A percentile compares a stretch with the other conserved stretches of the same genome.
These are phyloP conservation scores for Porphyra umbilicalis DNA, from an alignment of 31 red algal genomes.

Conservation along the genomic window DNA sequence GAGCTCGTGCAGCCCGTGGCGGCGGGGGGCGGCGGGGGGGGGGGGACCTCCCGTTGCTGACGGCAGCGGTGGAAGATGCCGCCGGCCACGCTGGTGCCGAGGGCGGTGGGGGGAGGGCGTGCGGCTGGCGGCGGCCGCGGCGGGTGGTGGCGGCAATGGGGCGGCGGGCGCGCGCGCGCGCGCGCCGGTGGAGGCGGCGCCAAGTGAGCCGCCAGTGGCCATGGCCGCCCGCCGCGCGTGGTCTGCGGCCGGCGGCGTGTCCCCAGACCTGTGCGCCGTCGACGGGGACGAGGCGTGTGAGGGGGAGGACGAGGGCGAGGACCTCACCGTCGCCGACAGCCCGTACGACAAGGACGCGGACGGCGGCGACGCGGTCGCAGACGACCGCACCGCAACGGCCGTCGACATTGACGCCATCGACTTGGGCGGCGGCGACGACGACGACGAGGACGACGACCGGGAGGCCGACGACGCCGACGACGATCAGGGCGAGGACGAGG, in stretches of 20 bases:
- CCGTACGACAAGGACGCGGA: not conserved
- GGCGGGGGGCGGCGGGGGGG: not conserved
- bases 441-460: not conserved
- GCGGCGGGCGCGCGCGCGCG: not conserved
- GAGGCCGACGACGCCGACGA: not conserved
- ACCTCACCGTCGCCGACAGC: not conserved
- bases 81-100: too few species aligned
- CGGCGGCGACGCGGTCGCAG: not conserved
- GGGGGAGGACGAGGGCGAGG: not conserved
- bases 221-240: not conserved
- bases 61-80: not conserved
- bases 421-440: too few species aligned
- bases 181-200: not conserved
- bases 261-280: not conserved
- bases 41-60: not conserved
- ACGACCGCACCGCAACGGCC: too few species aligned
- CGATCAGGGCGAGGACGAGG: not conserved
- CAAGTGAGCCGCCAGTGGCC: not conserved
- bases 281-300: not conserved
- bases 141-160: not conserved
- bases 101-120: not conserved
- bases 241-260: not conserved
- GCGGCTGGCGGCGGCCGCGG: not conserved
- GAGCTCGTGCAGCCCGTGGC: not conserved
- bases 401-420: too few species aligned